Evolutionary conservation across 129 eudicot genomes (phyloP), one percentile per base, ranked within the genome.

Genomic region (Helianthus annuus): DNA sequence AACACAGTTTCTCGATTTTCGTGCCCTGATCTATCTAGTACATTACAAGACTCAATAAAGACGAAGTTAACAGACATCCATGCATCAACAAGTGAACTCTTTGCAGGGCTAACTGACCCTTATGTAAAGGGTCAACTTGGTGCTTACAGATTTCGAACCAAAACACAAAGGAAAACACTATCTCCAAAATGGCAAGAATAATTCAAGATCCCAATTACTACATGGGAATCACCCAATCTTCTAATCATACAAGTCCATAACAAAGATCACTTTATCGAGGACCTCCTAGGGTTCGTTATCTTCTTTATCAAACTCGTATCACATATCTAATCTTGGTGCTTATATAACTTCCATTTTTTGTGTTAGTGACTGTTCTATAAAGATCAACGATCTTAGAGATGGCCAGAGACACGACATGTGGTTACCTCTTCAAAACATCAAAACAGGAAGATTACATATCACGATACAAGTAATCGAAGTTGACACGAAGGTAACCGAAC

Each of bases 121-220:
- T 95, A 90, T 76, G 89, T 95, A 54, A 95, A 90, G 64, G 97
- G 96, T 38, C 94, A 86, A 48, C 87, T 95, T 63, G 99, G 99
- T 29, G 89, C 87, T 34, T 90, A 84, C 63, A 88, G 87, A 80
- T 95, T 90, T 76, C 79, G 86, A 74, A 95, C 97, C 59, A 86
- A 81, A 53, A 84, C 88, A 16, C 89, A 83, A 72, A 90, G 59
- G 91, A 95, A 90, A 74, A 90, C 97, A 14, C 74, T 95, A 60
- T 61, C 88, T 58, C 99, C 99, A 73, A 88, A 86, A 79, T 90
- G 97, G 97, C 89, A 65, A 1, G 99, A 90, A 82, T 96, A 95
- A 56, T 95, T 95, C 72, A 88, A 81, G 80, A 75, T 95, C 66
- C 99, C 99, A n/a, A 81, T 95, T 45, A 62, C 80, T 67, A 54